Percentiles rank a stretch among this genome's conserved stretches.
These are phyloP conservation scores for Epicoccum sorghinum DNA, from an alignment of 2,329 filamentous ascomycete genomes.

Conservation along the genomic window DNA sequence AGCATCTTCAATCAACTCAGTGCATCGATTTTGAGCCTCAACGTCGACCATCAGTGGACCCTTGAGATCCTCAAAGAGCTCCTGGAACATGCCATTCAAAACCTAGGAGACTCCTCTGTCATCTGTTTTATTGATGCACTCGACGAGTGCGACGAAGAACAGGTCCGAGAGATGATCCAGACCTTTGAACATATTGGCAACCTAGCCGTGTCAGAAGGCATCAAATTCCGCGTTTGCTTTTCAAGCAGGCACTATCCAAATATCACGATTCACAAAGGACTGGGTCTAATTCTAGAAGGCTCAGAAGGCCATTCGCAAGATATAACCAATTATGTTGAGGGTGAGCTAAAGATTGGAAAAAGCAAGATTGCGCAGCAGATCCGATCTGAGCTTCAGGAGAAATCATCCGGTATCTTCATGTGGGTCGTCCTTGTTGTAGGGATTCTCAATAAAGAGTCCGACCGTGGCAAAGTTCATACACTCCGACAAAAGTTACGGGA, in stretches of 20 bases:
- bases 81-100: background rate
- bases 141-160: constrained; percentile 55
- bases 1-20: constrained; percentile 8
- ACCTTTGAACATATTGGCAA: constrained; percentile 51
- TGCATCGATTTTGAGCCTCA: constrained; percentile 5
- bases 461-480: constrained; percentile 32
- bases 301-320: constrained; percentile 48
- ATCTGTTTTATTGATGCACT: constrained; percentile 48
- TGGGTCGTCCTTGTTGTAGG: constrained; percentile 42
- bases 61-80: background rate
- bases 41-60: background rate
- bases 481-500: constrained; percentile 46
- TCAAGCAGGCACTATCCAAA: constrained; percentile 53
- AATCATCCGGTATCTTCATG: constrained; percentile 53
- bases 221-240: constrained; percentile 4
- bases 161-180: constrained; percentile 52
- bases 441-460: constrained; percentile 54
- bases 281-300: constrained; percentile 44
- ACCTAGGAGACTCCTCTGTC: background rate
- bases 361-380: constrained; percentile 29
- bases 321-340: constrained; percentile 36
- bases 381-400: constrained; percentile 40
- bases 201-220: constrained; percentile 13
- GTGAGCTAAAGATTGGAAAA: constrained; percentile 29
- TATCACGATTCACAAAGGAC: constrained; percentile 42